phyloP scores from a whole-genome alignment of 306 rosid species.

The Quercus berberidifolia region DNA sequence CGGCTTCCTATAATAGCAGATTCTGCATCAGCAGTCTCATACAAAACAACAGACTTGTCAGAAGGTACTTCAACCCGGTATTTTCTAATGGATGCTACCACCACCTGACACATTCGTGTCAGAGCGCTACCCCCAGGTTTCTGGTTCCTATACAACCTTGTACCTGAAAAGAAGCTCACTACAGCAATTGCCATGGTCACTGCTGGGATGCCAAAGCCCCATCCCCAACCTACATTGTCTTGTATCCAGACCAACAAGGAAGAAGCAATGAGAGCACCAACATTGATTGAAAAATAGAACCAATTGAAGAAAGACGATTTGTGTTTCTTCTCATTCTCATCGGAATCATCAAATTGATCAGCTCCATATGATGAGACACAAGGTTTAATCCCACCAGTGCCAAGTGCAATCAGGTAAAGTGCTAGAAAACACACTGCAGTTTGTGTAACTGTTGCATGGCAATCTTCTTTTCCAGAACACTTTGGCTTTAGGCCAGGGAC shows the following conservation, averaged over 20 bases:
- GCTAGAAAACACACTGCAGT: conserved; percentile 44
- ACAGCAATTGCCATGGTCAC: conserved; percentile 72
- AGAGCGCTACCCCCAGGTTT: conserved; percentile 76
- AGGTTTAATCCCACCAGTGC: conserved; percentile 83
- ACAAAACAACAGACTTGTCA: conserved; percentile 45
- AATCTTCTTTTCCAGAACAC: conserved; percentile 44
- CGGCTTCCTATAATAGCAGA: conserved; percentile 72
- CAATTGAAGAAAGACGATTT: conserved; percentile 78
- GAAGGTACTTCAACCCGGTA: conserved; percentile 38
- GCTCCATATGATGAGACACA: conserved; percentile 87
- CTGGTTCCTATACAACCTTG: conserved; percentile 56
- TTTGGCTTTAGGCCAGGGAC: conserved; percentile 61
- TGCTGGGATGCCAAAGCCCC: conserved; percentile 81
- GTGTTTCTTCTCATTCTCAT: conserved; percentile 50
- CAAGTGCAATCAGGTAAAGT: conserved; percentile 73
- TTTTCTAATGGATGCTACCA: conserved; percentile 57
- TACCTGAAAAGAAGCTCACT: conserved; percentile 68
- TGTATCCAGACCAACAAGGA: conserved; percentile 73
- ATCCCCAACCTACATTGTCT: conserved; percentile 66
- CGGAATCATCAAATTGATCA: conserved; percentile 73
- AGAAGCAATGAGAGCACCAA: conserved; percentile 69
- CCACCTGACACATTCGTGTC: conserved; percentile 61
- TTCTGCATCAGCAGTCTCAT: conserved; percentile 60
- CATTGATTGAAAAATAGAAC: conserved; percentile 73
- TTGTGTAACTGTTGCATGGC: conserved; percentile 45